Evolutionary conservation across 2,329 filamentous ascomycete genomes (phyloP).

Genomic region (Colletotrichum coccodes): DNA sequence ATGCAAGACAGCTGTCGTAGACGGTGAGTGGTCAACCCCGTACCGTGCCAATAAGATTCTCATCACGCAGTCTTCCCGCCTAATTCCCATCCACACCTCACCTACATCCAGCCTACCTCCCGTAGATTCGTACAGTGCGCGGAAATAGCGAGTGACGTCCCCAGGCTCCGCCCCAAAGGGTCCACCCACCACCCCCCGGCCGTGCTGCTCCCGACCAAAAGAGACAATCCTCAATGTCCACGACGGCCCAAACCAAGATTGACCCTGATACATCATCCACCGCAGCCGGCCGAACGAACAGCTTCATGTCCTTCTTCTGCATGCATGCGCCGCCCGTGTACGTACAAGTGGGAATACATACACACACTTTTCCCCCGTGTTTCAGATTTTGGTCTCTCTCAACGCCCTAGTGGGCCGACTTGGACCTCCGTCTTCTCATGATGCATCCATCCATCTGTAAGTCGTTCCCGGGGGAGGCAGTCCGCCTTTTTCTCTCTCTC

Average conservation of each 20-base stretch:
- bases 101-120: no score
- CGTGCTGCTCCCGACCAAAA: neutral
- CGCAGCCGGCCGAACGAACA: neutral
- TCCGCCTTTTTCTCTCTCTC: neutral
- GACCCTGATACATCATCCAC: neutral
- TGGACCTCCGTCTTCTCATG: neutral
- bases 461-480: neutral
- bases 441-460: constrained; percentile 8
- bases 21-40: constrained; percentile 22
- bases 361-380: constrained; percentile 21
- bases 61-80: neutral
- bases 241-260: neutral
- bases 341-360: neutral
- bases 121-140: neutral
- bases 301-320: constrained; percentile 3
- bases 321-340: neutral
- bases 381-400: constrained; percentile 18
- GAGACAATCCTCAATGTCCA: neutral
- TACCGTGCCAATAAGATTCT: neutral
- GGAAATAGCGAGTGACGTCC: constrained; percentile 1
- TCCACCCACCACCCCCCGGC: neutral
- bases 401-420: constrained; percentile 16
- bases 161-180: neutral
- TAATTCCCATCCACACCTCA: no score
- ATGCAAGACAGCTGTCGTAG: constrained; percentile 17